These are phyloP conservation scores for Penicillium herquei DNA, from an alignment of 495 filamentous ascomycete genomes.

Conservation along the genomic window DNA sequence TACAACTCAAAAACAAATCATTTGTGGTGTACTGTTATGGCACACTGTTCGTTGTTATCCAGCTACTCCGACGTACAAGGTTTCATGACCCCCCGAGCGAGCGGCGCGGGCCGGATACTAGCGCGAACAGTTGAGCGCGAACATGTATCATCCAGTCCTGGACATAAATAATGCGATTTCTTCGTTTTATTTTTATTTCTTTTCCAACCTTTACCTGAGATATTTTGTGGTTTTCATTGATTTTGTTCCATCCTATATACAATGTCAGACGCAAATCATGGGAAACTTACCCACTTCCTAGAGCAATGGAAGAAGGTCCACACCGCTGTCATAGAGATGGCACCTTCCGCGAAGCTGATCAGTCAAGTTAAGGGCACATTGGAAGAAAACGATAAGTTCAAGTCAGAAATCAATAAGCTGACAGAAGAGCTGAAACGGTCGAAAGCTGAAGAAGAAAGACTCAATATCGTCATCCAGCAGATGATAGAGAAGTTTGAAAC, in stretches of 20 bases:
- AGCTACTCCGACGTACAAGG: too few species aligned
- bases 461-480: not conserved
- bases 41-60: not conserved
- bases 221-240: too few species aligned
- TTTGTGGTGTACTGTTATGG: not conserved
- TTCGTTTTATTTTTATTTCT: not conserved
- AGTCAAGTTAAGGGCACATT: not conserved
- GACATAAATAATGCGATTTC: too few species aligned
- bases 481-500: slow-evolving; percentile 1
- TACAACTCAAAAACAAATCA: not conserved
- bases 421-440: not conserved
- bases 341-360: not conserved
- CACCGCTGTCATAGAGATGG: not conserved
- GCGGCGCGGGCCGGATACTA: not conserved
- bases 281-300: not conserved
- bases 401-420: not conserved
- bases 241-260: not conserved
- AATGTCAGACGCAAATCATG: not conserved
- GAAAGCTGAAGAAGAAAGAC: not conserved
- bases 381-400: not conserved
- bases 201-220: not conserved
- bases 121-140: too few species aligned
- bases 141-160: too few species aligned
- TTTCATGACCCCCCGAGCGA: not conserved
- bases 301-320: slow-evolving; percentile 1